A percentile compares a stretch with the other conserved stretches of the same genome.
phyloP scores from a whole-genome alignment of 2,329 filamentous ascomycete species.

The Pseudogymnoascus sp. region DNA sequence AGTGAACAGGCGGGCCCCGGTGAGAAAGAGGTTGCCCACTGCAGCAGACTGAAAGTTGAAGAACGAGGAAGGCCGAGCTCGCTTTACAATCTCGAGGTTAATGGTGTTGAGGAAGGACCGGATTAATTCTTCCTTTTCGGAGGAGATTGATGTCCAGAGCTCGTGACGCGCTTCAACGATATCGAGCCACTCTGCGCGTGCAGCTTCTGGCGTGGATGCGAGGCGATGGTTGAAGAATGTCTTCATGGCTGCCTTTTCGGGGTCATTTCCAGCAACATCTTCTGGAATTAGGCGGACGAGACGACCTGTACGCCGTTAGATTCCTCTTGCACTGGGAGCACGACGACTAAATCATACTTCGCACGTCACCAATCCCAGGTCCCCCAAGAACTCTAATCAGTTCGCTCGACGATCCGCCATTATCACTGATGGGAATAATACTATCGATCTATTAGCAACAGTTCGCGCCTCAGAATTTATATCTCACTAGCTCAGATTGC shows the following conservation, averaged over 20 bases:
- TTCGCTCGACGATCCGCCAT: slow-evolving; percentile 89
- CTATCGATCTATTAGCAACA: slow-evolving; percentile 55
- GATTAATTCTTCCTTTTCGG: slow-evolving; percentile 68
- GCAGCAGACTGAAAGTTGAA: slow-evolving; percentile 74
- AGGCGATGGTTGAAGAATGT: slow-evolving; percentile 83
- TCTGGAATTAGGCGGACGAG: slow-evolving; percentile 85
- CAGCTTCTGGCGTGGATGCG: slow-evolving; percentile 50
- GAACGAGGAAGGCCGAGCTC: slow-evolving; percentile 62
- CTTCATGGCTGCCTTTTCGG: slow-evolving; percentile 69
- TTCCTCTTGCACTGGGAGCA: background rate
- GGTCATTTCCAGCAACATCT: slow-evolving; percentile 39
- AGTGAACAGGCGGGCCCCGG: slow-evolving; percentile 80
- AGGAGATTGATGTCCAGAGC: slow-evolving; percentile 66
- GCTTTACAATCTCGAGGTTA: slow-evolving; percentile 72
- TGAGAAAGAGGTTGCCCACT: slow-evolving; percentile 73
- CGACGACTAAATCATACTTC: slow-evolving; percentile 42
- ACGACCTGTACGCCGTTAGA: slow-evolving; percentile 49
- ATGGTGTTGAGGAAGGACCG: slow-evolving; percentile 69
- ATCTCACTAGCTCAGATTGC: slow-evolving; percentile 29
- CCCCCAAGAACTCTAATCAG: slow-evolving; percentile 91
- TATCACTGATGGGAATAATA: slow-evolving; percentile 92
- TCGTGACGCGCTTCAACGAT: slow-evolving; percentile 76
- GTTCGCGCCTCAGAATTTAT: slow-evolving; percentile 11
- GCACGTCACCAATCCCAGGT: slow-evolving; percentile 73
- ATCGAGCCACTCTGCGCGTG: slow-evolving; percentile 75